Base-by-base conservation (phyloP, 2,329 filamentous ascomycete species). In the Talaromyces funiculosus region DNA sequence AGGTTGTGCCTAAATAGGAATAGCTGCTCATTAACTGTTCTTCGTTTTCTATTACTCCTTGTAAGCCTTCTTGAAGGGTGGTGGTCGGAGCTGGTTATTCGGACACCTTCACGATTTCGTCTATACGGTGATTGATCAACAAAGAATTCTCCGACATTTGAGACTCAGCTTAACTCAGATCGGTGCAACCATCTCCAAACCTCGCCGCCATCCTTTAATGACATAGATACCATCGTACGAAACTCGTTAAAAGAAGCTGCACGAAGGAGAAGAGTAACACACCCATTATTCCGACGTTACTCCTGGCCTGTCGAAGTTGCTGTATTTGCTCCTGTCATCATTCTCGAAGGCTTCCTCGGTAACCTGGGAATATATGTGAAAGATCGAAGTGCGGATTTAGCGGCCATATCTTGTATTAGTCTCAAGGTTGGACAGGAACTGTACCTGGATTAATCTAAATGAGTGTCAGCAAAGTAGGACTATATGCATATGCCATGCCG, bases 341-440 rank as follows among this genome's bases (percentile, higher is more conserved):
- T 33, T 51, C 29, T 33, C 29, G 26, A 51, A 35, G 10, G 4
- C 47, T 24, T 14, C 16, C 42, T 45, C 37, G 26, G 47, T n/a
- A 33, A 33, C 29, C n/a, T 29, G 47, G 18, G 14, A 33, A 14
- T 24, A 8, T 16, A 45, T 33, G 26, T 20, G 12, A 47, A 43
- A 9, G 12, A 26, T 57, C 31, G 35, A 26, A 49, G 55, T 57
- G 42, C 31, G 20, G 42, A 16, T 24, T 47, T 57, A 26, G 54
- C 54, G 53, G 53, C 33, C 42, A 38, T 47, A 45, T 20, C 40
- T 57, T 57, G 54, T 45, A 57, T 47, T 16, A 26, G 20, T n/a
- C 14, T 26, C 29, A 47, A 35, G 31, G 9, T 31, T 49, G 31
- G 43, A 12, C 42, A 37, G 33, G 42, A 18, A 37, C 37, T 43